Evolutionary conservation across 1,284 basidiomycete genomes (phyloP), one percentile per base, ranked within the genome.

Genomic region (Ceratobasidium sp.): DNA sequence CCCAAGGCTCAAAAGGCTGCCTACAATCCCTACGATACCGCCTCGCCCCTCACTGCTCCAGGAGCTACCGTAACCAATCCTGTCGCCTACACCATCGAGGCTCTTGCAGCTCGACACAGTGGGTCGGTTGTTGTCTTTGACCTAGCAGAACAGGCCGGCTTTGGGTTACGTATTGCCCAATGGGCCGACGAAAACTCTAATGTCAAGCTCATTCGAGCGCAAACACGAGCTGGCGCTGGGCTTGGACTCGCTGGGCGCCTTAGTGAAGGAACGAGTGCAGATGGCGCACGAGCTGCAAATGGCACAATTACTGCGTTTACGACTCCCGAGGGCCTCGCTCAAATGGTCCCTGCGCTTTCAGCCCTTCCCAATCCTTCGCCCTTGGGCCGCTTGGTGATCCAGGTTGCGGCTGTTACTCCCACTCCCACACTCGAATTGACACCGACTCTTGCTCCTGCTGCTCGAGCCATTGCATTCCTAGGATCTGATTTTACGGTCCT

Each of bases 191-290:
- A 29, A 41, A 77, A 82, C 1, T 76, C 80, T 8, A 75, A 80
- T 9, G 52, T 71, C 29, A 82, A 86, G 67, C 85, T 90, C 8
- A 81, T 90, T 70, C 79, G 84, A 66, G 80, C 95, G 66, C 93
- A 96, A 80, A 93, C 91, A n/a, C 83, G 94, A 69, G 83, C 88
- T 16, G 94, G 94, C 56, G 93, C 94, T 21, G 94, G 94, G 16
- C 79, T 93, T 68, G 86, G 85, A 74, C 81, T 97, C 70, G 86
- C 92, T 44, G 94, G 94, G 16, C 85, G 92, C 71, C 80, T 94
- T 58, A 89, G 87, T 8, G 78, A 78, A 74, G 86, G 91, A 72
- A 85, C 87, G 23, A 84, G 88, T n/a, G 90, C 88, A 76, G 82
- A 83, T 73, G 87, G 88, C 71, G 80, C 82, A 9, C 59, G 59